phyloP scores from a whole-genome alignment of 306 rosid species.

The Astragalus membranaceus region DNA sequence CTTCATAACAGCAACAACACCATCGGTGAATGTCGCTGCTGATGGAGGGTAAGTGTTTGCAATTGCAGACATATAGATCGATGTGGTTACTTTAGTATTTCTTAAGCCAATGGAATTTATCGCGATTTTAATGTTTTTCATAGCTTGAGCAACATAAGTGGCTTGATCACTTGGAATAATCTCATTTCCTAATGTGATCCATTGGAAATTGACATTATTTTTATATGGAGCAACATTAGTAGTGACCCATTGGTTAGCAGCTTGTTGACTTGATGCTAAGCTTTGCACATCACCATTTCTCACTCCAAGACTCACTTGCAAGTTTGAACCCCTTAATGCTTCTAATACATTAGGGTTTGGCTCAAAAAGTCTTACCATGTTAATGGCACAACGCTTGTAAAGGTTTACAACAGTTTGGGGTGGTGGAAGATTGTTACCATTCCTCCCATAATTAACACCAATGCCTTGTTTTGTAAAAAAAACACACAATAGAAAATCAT shows the following conservation, averaged over 20 bases:
- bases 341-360: conserved; percentile 15
- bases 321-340: conserved; percentile 10
- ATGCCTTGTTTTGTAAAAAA: neutral
- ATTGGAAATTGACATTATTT: neutral
- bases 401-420: neutral
- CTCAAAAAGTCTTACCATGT: conserved; percentile 2
- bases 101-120: conserved; percentile 1
- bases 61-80: neutral
- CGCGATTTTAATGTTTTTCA: neutral
- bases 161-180: neutral
- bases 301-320: conserved; percentile 15
- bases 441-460: conserved; percentile 21
- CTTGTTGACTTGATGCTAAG: neutral
- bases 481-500: neutral
- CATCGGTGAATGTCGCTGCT: neutral
- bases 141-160: neutral
- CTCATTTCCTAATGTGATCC: conserved; percentile 12
- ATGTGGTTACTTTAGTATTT: conserved; percentile 7
- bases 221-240: conserved; percentile 16
- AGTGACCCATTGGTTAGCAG: conserved; percentile 21
- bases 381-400: conserved; percentile 13
- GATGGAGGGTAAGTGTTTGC: conserved; percentile 18
- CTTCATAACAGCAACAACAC: neutral
- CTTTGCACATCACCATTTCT: neutral
- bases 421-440: conserved; percentile 19